Evolutionary conservation across 371 early-diverging fungal genomes (phyloP), one percentile per base, ranked within the genome.

Genomic region (Mortierella sp.): DNA sequence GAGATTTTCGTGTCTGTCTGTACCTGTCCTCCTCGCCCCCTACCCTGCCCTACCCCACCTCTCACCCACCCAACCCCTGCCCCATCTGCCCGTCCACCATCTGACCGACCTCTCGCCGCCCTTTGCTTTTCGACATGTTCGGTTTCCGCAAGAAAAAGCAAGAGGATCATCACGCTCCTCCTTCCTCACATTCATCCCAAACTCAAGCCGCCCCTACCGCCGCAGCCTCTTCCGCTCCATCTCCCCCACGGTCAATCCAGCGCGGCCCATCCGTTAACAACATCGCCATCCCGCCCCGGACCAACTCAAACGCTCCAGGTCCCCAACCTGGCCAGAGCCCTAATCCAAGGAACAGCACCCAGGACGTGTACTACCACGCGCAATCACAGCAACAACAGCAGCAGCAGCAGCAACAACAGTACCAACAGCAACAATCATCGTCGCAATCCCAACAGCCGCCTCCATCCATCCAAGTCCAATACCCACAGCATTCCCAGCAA

Each of bases 201-300:
- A 9, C 53, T 21, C 21, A 12, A 4, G 19, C 53, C 53, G 4
- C 53, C 53, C 23, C 53, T 26, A 23, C 53, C 12, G 23, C 53
- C 23, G 9, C 53, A 9, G 21, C 53, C 26, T 53, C 53, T 21
- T 19, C 53, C 53, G 19, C 53, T 9, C 23, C 23, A 12, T 23
- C 16, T 53, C 53, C 23, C 4, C 53, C 53, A 4, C 53, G 53
- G 23, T 19, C 53, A 2, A 37, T 61, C 21, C 60, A 68, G 15
- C 51, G 61, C 1, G 56, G 30, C 4, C 46, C 61, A 6, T 60
- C 61, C 56, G 48, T 61, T 21, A 30, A 50, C 7, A 46, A 21
- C 62, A 61, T 61, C 68, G 53, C 45, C 30, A 68, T 68, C 62
- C 68, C 68, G 0, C 62, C 68, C 4, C 50, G 68, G 16, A 47